These are phyloP conservation scores for Leucaena leucocephala DNA, from an alignment of 306 rosid species.

Conservation along the genomic window DNA sequence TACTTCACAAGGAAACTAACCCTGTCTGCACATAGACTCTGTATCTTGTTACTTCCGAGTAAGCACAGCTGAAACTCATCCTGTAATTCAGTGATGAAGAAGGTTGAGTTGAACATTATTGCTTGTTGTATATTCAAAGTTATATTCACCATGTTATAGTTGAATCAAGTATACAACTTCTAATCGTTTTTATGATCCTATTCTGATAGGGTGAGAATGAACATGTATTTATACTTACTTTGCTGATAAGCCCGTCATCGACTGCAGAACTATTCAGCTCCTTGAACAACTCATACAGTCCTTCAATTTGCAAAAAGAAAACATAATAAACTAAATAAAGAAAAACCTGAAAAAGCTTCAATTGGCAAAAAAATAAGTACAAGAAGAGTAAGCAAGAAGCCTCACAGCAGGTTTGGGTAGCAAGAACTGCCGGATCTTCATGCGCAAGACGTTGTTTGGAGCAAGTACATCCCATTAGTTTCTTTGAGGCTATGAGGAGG, in stretches of 20 bases:
- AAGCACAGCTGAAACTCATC: constrained; percentile 67
- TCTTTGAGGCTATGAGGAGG: neutral
- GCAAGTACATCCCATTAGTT: constrained; percentile 44
- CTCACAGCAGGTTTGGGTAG: constrained; percentile 59
- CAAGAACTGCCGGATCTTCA: constrained; percentile 49
- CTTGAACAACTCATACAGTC: constrained; percentile 54
- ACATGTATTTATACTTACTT: constrained; percentile 39
- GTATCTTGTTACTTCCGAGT: constrained; percentile 50
- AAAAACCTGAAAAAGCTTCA: neutral
- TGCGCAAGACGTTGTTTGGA: constrained; percentile 39
- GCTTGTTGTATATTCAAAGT: constrained; percentile 1
- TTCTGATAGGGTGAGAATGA: neutral
- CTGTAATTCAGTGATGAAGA: neutral
- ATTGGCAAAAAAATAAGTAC: neutral
- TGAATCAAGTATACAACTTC: neutral
- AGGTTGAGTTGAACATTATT: neutral
- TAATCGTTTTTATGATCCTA: neutral
- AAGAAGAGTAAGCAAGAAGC: constrained; percentile 3
- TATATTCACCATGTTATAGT: constrained; percentile 8
- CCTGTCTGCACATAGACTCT: constrained; percentile 51
- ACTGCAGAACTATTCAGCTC: constrained; percentile 56
- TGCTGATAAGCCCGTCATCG: constrained; percentile 60
- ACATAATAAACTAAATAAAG: neutral
- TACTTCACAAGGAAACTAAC: constrained; percentile 36
- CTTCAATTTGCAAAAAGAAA: constrained; percentile 41